These are phyloP conservation scores for Curvularia sp. DNA, from an alignment of 2,329 filamentous ascomycete species.

Conservation along the genomic window DNA sequence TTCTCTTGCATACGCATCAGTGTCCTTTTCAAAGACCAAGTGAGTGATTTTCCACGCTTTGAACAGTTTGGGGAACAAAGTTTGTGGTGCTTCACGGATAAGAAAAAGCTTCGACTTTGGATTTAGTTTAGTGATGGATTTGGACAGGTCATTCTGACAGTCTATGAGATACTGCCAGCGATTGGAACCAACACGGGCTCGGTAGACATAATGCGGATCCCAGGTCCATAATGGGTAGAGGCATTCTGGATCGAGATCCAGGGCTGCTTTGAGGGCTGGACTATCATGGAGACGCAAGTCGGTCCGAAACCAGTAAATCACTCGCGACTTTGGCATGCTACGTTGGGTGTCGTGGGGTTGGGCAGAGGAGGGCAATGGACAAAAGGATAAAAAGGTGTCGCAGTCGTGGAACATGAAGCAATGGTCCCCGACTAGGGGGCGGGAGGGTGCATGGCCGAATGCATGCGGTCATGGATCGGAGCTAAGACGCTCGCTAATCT, in stretches of 20 bases:
- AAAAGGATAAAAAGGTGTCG: conserved; percentile 1
- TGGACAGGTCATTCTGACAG: conserved; percentile 74
- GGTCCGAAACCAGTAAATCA: conserved; percentile 81
- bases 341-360: not conserved
- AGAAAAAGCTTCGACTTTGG: conserved; percentile 74
- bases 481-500: conserved; percentile 18
- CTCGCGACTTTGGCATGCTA: conserved; percentile 57
- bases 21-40: conserved; percentile 80
- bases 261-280: conserved; percentile 73
- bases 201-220: conserved; percentile 82
- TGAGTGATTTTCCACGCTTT: conserved; percentile 76
- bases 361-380: not conserved
- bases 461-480: conserved; percentile 44
- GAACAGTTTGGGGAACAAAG: conserved; percentile 74
- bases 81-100: conserved; percentile 74
- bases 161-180: conserved; percentile 77
- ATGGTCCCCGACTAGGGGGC: not conserved
- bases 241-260: conserved; percentile 71
- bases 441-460: conserved; percentile 28
- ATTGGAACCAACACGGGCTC: conserved; percentile 72
- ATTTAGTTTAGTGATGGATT: conserved; percentile 73
- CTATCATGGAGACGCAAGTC: conserved; percentile 81
- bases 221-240: conserved; percentile 81
- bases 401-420: conserved; percentile 13
- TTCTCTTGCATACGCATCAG: conserved; percentile 73